These are phyloP conservation scores for Leptodontidium sp. DNA, from an alignment of 2,329 filamentous ascomycete species.

Conservation along the genomic window DNA sequence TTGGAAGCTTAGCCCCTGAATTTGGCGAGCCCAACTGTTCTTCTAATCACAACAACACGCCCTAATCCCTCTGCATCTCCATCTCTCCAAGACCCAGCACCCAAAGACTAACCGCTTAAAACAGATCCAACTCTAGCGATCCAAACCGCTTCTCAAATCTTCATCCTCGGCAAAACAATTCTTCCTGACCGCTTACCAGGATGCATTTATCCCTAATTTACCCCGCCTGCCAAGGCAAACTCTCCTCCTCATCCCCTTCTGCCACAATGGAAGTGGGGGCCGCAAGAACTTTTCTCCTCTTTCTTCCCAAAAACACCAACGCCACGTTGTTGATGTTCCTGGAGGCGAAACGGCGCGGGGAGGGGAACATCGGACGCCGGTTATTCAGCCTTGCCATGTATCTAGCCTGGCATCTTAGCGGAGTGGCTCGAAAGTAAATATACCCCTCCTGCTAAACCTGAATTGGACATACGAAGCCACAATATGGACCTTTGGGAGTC, in stretches of 20 bases:
- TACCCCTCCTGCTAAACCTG: slow-evolving; percentile 2
- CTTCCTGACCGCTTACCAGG: slow-evolving; percentile 3
- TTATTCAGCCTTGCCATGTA: neutral
- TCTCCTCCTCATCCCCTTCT: slow-evolving; percentile 1
- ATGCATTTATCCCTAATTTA: slow-evolving; percentile 9
- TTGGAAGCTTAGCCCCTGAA: neutral
- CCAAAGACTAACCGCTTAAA: neutral
- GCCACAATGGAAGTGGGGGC: slow-evolving; percentile 6
- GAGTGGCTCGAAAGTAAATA: neutral
- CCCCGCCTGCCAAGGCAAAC: neutral
- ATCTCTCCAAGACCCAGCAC: neutral
- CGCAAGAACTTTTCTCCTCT: slow-evolving; percentile 8
- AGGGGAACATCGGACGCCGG: slow-evolving; percentile 1
- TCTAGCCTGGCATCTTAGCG: neutral
- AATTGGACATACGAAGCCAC: slow-evolving; percentile 34
- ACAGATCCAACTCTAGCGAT: neutral
- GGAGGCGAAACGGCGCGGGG: slow-evolving; percentile 5
- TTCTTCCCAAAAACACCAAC: neutral
- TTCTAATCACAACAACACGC: neutral
- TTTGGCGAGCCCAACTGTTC: slow-evolving; percentile 1
- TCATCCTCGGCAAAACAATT: slow-evolving; percentile 17
- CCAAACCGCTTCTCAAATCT: neutral
- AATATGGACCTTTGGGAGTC: slow-evolving; percentile 22
- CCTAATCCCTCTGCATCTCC: no score
- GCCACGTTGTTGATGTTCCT: slow-evolving; percentile 2